Conservation (phyloP, 148 eudicot species). For the Pharnaceum exiguum region DNA sequence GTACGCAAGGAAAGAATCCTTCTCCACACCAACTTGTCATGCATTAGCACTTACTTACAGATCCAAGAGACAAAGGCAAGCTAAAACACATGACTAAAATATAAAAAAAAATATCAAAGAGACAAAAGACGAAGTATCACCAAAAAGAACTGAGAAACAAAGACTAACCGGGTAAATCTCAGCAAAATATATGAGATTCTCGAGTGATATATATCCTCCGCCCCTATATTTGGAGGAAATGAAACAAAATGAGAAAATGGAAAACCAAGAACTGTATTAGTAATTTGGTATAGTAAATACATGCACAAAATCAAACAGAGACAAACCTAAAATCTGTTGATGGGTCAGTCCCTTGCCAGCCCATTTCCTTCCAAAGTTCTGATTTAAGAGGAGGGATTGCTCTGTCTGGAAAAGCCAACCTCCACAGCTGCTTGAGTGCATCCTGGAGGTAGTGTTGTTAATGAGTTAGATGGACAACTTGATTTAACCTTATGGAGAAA, state of each 20-base stretch:
- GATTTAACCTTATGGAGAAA: too few relatives aligned
- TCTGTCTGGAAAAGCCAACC: slow-evolving; percentile 76
- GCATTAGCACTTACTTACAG: too few relatives aligned
- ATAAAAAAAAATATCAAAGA: not conserved
- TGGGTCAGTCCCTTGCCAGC: slow-evolving; percentile 99
- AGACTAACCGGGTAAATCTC: slow-evolving; percentile 71
- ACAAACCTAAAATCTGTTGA: slow-evolving; percentile 93
- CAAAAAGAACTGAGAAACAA: slow-evolving; percentile 8
- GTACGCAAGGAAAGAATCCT: too few relatives aligned
- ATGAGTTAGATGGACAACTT: not conserved
- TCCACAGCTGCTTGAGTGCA: slow-evolving; percentile 85
- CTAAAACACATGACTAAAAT: too few relatives aligned
- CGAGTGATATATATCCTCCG: slow-evolving; percentile 87
- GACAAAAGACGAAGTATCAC: not conserved
- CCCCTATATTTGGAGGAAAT: slow-evolving; percentile 73
- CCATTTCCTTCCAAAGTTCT: slow-evolving; percentile 99
- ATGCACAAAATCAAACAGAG: not conserved
- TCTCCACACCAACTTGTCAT: too few relatives aligned
- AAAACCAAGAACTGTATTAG: not conserved
- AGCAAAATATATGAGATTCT: slow-evolving; percentile 92
- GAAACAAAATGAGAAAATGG: slow-evolving; percentile 15
- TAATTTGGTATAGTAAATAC: too few relatives aligned
- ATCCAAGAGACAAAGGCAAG: too few relatives aligned
- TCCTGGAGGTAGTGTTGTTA: slow-evolving; percentile 37
- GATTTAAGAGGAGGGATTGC: slow-evolving; percentile 84